Base-by-base conservation (phyloP, 2,329 filamentous ascomycete species). In the Xylaria sp. region DNA sequence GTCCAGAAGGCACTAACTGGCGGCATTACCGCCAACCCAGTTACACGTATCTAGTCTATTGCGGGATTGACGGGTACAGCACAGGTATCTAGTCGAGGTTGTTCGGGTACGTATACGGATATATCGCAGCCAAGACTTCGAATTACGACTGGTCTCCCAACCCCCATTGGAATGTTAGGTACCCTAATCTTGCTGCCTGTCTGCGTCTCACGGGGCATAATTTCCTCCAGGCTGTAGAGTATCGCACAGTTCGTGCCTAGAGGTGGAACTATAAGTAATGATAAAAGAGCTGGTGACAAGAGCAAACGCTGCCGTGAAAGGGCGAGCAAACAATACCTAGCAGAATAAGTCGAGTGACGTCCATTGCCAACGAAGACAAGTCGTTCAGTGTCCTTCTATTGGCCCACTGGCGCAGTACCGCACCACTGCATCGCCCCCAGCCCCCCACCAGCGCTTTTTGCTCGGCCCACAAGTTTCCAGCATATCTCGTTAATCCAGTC, bases 361-460 rank as follows among this genome's bases (percentile, higher is more conserved):
- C 57, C 33, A 31, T 54, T 57, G 53, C 58, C 48, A 61, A 57
- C 58, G 57, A 57, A 61, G 53, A 57, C 25, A 58, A 52, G 47
- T 37, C n/a, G 8, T 35, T 6, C 3, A 35, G 9, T 15, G 11
- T n/a, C n/a, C 27, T 23, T 11, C 27, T 25, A 25, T 27, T 49
- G 29, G 44, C 4, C 44, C 29, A 60, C 44, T 56, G 54, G 27
- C 40, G 47, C 17, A 27, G 53, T 25, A 11, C 11, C 29, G 6
- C 29, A 6, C 29, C 29, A 6, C 29, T 33, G 29, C 11, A 33
- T 47, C 55, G n/a, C 43, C 40, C 37, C 54, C 31, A 57, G 62
- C 67, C 69, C 71, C 71, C 71, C 68, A 64, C 68, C 63, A 61
- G 63, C 63, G 63, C 67, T 67, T 72, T 71, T 72, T 68, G 59